Conservation (phyloP, 2,329 filamentous ascomycete species). For the Tolypocladium inflatum region DNA sequence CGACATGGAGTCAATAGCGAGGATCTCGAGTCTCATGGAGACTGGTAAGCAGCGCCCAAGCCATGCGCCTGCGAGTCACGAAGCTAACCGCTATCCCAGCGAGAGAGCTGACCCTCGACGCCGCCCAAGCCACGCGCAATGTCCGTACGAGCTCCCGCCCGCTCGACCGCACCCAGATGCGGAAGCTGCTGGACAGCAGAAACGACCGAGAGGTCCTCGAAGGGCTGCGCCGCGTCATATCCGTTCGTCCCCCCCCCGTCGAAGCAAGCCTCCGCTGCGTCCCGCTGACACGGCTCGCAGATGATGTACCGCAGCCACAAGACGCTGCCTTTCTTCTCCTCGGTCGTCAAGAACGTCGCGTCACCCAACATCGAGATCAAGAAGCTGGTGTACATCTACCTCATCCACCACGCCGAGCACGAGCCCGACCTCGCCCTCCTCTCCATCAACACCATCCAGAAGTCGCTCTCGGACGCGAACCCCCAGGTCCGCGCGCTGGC, state of each 20-base stretch:
- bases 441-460: slow-evolving; percentile 98
- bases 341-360: slow-evolving; percentile 94
- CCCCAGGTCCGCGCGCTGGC: slow-evolving; percentile 87
- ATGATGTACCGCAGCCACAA: slow-evolving; percentile 93
- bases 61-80: slow-evolving; percentile 5
- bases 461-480: slow-evolving; percentile 86
- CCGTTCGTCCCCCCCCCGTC: slow-evolving; percentile 46
- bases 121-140: slow-evolving; percentile 75
- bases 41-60: slow-evolving; percentile 53
- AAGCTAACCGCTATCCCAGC: slow-evolving; percentile 41
- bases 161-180: slow-evolving; percentile 74
- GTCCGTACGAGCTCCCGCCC: slow-evolving; percentile 52
- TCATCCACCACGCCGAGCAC: slow-evolving; percentile 91
- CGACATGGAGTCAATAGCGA: slow-evolving; percentile 88
- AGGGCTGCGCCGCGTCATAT: slow-evolving; percentile 77
- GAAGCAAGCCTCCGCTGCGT: background rate
- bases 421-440: slow-evolving; percentile 92
- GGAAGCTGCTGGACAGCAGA: slow-evolving; percentile 88
- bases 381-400: slow-evolving; percentile 97
- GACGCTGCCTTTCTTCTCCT: slow-evolving; percentile 90
- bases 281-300: slow-evolving; percentile 31
- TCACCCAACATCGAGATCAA: slow-evolving; percentile 91
- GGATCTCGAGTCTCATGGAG: slow-evolving; percentile 89
- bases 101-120: slow-evolving; percentile 94
- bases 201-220: slow-evolving; percentile 90